Conservation (phyloP, 129 eudicot species). For the Artemisia tridentata region DNA sequence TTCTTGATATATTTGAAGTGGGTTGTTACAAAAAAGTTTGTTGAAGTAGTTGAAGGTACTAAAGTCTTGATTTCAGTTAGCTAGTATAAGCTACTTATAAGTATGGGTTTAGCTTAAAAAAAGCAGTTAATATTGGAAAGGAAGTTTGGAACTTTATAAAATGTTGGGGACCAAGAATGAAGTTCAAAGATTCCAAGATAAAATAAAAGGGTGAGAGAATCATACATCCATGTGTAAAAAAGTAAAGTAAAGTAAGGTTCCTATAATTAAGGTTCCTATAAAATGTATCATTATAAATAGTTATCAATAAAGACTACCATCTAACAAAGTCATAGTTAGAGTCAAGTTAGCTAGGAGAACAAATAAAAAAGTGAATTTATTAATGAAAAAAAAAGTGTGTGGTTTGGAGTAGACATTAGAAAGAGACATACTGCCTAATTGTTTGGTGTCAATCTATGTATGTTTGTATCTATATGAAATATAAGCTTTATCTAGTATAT, state of each 20-base stretch:
- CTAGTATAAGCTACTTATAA: constrained; percentile 9
- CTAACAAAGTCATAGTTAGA: too few relatives aligned
- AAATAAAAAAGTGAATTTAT: background rate
- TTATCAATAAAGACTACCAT: too few relatives aligned
- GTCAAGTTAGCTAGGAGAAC: background rate
- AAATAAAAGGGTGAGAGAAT: background rate
- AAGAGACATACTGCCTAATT: background rate
- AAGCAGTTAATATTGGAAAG: background rate
- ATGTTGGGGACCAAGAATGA: constrained; percentile 15
- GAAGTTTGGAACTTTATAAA: constrained; percentile 5
- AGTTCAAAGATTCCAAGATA: constrained; percentile 17
- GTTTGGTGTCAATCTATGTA: background rate
- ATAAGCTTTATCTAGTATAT: too few relatives aligned
- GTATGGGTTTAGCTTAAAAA: background rate
- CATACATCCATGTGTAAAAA: constrained; percentile 6
- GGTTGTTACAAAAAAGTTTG: constrained; percentile 5
- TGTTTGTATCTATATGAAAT: constrained; percentile 3
- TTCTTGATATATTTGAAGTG: constrained; percentile 21
- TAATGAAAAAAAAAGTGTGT: background rate
- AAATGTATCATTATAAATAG: too few relatives aligned
- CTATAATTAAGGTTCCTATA: too few relatives aligned
- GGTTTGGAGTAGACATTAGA: constrained; percentile 6
- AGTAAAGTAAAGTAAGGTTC: too few relatives aligned
- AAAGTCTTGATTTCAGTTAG: constrained; percentile 14
- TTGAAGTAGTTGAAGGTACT: constrained; percentile 2